A percentile compares a stretch with the other conserved stretches of the same genome.
These are phyloP conservation scores for Rossbeevera mucosa DNA, from an alignment of 768 basidiomycete genomes.

Conservation along the genomic window DNA sequence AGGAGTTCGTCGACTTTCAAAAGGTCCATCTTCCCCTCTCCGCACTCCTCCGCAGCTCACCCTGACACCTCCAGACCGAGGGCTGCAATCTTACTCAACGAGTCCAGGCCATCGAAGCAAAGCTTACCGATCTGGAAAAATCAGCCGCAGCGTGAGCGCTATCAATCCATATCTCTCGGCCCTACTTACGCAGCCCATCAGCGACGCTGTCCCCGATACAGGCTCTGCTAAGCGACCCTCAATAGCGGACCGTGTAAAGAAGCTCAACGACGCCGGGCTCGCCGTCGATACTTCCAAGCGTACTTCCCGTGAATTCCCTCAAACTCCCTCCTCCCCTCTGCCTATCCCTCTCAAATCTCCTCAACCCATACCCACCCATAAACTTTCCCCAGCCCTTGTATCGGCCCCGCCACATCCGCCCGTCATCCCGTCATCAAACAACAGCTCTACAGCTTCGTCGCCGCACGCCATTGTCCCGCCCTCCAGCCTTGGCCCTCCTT, in stretches of 20 bases:
- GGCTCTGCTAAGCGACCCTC: conserved; percentile 44
- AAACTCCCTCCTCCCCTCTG: conserved; percentile 30
- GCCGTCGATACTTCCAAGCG: conserved; percentile 54
- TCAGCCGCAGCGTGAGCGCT: conserved; percentile 28
- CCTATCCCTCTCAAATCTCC: conserved; percentile 28
- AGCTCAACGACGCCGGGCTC: conserved; percentile 70
- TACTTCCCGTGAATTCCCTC: conserved; percentile 49
- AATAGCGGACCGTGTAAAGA: conserved; percentile 78
- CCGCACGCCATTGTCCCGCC: conserved; percentile 67
- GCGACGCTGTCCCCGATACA: conserved; percentile 16
- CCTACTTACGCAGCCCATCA: conserved; percentile 13
- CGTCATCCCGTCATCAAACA: conserved; percentile 21
- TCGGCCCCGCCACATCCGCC: conserved; percentile 24
- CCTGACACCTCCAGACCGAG: conserved; percentile 31
- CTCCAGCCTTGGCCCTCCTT: conserved; percentile 70
- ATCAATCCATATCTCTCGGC: conserved; percentile 6
- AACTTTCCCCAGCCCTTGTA: conserved; percentile 35
- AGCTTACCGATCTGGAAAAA: conserved; percentile 43
- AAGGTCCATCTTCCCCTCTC: conserved; percentile 43
- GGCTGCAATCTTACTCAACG: conserved; percentile 36
- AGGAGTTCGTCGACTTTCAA: conserved; percentile 61
- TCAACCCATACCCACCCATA: conserved; percentile 34
- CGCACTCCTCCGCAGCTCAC: conserved; percentile 10
- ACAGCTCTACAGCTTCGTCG: conserved; percentile 37
- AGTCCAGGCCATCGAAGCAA: conserved; percentile 43